These are phyloP conservation scores for Firmiana major DNA, from an alignment of 345 rosid genomes.

Conservation along the genomic window DNA sequence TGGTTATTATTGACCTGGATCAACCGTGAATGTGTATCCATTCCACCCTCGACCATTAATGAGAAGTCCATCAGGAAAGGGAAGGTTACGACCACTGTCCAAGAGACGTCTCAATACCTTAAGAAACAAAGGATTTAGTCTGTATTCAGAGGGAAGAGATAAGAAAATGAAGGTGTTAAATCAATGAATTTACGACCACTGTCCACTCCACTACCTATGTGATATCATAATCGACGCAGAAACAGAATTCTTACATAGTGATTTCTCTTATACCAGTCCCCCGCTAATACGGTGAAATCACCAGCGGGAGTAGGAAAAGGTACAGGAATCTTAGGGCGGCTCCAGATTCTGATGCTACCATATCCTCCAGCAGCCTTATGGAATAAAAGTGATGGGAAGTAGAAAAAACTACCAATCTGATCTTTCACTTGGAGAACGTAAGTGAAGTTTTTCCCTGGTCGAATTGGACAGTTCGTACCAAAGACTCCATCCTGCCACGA, in stretches of 20 bases:
- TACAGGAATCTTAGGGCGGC: constrained; percentile 80
- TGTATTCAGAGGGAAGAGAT: not conserved
- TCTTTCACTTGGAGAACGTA: constrained; percentile 83
- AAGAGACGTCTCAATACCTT: constrained; percentile 53
- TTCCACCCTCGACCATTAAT: constrained; percentile 90
- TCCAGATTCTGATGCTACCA: constrained; percentile 77
- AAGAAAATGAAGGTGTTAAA: not conserved
- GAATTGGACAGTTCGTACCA: constrained; percentile 93
- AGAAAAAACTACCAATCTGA: constrained; percentile 85
- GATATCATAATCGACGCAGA: not conserved
- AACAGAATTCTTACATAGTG: constrained; percentile 50
- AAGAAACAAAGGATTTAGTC: not conserved
- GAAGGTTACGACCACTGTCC: constrained; percentile 61
- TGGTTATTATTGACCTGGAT: constrained; percentile 43
- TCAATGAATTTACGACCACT: not conserved
- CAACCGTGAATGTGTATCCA: constrained; percentile 67
- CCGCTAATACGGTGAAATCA: constrained; percentile 66
- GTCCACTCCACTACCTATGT: not conserved
- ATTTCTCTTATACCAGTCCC: constrained; percentile 83
- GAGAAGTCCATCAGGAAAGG: constrained; percentile 76
- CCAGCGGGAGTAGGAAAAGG: constrained; percentile 73
- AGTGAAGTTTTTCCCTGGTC: constrained; percentile 78
- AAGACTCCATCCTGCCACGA: constrained; percentile 82
- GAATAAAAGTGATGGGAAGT: constrained; percentile 80
- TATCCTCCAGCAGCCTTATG: constrained; percentile 95